A percentile compares a stretch with the other conserved stretches of the same genome.
phyloP scores from a whole-genome alignment of 768 basidiomycete species.

The Amanita inopinata region DNA sequence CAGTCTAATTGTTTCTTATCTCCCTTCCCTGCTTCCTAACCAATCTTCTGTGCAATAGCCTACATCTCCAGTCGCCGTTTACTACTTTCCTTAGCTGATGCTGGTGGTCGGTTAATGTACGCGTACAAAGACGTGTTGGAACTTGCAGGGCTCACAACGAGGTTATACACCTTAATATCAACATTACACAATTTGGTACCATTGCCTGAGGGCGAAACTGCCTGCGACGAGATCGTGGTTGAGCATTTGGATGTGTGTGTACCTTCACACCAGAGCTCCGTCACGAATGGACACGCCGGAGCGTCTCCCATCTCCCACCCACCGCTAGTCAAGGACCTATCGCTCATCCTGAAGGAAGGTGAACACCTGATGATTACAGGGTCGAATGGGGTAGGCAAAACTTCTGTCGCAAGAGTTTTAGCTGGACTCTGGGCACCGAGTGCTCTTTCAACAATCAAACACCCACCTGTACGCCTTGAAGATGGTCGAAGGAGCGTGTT shows the following conservation, averaged over 20 bases:
- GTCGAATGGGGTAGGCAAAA: conserved; percentile 88
- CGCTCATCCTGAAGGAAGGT: conserved; percentile 50
- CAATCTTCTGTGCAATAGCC: conserved; percentile 21
- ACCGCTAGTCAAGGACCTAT: conserved; percentile 61
- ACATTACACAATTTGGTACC: conserved; percentile 68
- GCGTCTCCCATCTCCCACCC: not conserved
- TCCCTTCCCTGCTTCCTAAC: not conserved
- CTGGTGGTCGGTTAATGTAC: conserved; percentile 92
- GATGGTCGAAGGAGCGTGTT: conserved; percentile 51
- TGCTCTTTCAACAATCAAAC: conserved; percentile 15
- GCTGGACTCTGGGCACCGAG: conserved; percentile 81
- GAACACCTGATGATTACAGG: conserved; percentile 94
- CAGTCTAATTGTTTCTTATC: conserved; percentile 10
- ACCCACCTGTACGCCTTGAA: conserved; percentile 14
- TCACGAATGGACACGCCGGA: conserved; percentile 5
- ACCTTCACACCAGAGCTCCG: conserved; percentile 22
- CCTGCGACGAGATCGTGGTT: conserved; percentile 34
- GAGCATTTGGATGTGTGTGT: conserved; percentile 66
- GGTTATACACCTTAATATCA: conserved; percentile 82
- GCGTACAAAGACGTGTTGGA: conserved; percentile 93
- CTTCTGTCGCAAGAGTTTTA: conserved; percentile 77
- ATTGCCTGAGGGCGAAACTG: conserved; percentile 25
- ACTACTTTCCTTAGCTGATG: conserved; percentile 90
- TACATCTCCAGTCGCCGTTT: conserved; percentile 93
- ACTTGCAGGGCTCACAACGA: conserved; percentile 87